These are phyloP conservation scores for Aureobasidium zeae DNA, from an alignment of 2,329 filamentous ascomycete genomes.

Conservation along the genomic window DNA sequence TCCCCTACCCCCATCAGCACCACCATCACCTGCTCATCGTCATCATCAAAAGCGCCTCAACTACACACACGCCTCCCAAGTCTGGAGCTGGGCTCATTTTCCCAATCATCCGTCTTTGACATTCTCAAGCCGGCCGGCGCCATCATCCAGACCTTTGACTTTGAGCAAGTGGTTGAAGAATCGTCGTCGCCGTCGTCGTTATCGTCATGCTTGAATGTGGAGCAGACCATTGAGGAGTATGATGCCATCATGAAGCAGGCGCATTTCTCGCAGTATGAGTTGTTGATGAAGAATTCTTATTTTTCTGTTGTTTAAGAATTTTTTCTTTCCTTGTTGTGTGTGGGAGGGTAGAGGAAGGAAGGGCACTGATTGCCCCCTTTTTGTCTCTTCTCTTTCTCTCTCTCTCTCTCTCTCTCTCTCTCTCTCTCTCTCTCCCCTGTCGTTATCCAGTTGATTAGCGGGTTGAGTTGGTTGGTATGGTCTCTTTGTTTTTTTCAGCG, in stretches of 20 bases:
- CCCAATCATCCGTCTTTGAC: constrained; percentile 4
- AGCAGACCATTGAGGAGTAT: constrained; percentile 4
- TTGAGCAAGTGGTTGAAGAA: constrained; percentile 3
- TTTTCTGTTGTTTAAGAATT: no score
- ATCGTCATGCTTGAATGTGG: neutral
- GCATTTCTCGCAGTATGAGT: no score
- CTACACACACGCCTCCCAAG: constrained; percentile 1
- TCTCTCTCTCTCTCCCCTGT: neutral
- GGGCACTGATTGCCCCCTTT: neutral
- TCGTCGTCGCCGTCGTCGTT: neutral
- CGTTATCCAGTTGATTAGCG: no score
- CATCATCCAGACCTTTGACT: constrained; percentile 2
- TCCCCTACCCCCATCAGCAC: constrained; percentile 5
- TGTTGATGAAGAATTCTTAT: no score
- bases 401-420: neutral
- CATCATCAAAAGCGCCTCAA: no score
- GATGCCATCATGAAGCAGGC: constrained; percentile 6
- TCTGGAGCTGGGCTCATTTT: constrained; percentile 4
- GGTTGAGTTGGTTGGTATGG: no score
- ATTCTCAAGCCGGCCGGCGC: constrained; percentile 10
- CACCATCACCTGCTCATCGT: constrained; percentile 1
- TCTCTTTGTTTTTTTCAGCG: no score
- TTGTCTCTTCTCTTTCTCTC: neutral
- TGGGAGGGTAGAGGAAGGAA: no score
- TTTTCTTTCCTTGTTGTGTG: no score